phyloP scores from a whole-genome alignment of 305 asterid genomes.

The Fraxinus sp. region DNA sequence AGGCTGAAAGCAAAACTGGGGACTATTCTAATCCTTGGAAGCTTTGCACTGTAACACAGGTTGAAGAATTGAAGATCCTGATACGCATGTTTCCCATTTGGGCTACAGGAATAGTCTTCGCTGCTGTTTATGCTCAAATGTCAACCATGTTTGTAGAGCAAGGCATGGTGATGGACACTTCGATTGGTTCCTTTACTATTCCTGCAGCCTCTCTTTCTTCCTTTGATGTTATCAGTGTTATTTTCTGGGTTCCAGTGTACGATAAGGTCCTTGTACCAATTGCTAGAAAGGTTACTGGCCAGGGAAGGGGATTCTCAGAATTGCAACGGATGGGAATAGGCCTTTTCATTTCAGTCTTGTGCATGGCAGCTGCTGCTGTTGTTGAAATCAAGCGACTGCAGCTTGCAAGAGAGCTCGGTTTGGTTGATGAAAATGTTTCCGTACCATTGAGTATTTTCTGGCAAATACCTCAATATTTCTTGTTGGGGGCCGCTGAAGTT shows the following conservation, averaged over 20 bases:
- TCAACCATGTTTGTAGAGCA: slow-evolving; percentile 93
- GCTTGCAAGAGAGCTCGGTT: slow-evolving; percentile 52
- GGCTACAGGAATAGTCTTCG: slow-evolving; percentile 86
- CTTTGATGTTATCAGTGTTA: slow-evolving; percentile 76
- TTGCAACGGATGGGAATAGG: slow-evolving; percentile 92
- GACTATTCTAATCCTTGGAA: slow-evolving; percentile 71
- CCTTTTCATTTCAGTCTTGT: slow-evolving; percentile 60
- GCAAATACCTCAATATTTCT: slow-evolving; percentile 83
- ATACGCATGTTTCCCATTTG: slow-evolving; percentile 93
- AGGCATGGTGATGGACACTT: slow-evolving; percentile 87
- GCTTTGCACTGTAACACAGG: slow-evolving; percentile 87
- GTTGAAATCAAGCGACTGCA: slow-evolving; percentile 66
- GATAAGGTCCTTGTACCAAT: slow-evolving; percentile 71
- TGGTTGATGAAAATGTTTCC: slow-evolving; percentile 44
- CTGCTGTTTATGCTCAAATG: slow-evolving; percentile 90
- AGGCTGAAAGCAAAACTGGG: slow-evolving; percentile 44
- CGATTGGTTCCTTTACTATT: slow-evolving; percentile 73
- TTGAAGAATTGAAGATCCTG: slow-evolving; percentile 82
- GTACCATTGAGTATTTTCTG: slow-evolving; percentile 80
- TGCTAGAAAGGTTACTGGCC: slow-evolving; percentile 68
- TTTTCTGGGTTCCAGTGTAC: slow-evolving; percentile 78
- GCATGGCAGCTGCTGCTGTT: slow-evolving; percentile 92
- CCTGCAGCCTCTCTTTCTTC: slow-evolving; percentile 84
- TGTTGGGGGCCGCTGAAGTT: slow-evolving; percentile 85
- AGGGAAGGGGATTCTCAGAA: slow-evolving; percentile 72